Evolutionary conservation across 2,329 filamentous ascomycete genomes (phyloP), one percentile per base, ranked within the genome.

Genomic region (Penicillium brasilianum): DNA sequence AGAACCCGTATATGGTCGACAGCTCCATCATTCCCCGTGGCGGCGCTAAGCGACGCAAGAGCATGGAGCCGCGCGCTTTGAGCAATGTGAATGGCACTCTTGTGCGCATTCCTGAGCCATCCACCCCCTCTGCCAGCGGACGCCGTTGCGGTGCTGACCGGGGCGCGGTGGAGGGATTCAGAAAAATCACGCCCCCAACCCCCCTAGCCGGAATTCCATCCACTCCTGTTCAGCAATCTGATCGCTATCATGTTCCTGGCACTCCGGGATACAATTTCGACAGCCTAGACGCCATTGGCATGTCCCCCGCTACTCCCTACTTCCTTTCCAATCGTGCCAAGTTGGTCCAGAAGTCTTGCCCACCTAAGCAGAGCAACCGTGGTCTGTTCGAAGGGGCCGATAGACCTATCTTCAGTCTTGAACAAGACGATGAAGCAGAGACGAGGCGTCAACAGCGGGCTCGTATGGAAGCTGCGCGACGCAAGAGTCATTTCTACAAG

Each of bases 401-500:
- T 8, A 55, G 59, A 13, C 58, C 41, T 20, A 49, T 41, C 14
- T 53, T 57, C n/a, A 43, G 55, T 34, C 44, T 65, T 9, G 62
- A 63, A 22, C 60, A 65, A 10, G 70, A 66, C 1, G 64, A 66
- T 43, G 72, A 75, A 5, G 71, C 72, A 48, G 74, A 77, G 37
- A 62, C 69, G 1, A 74, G 74, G 43, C 73, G 76, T 22, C 72
- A 74, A 18, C 81, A 90, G 58, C 78, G 87, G 63, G 82, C 86
- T 76, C 82, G 87, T 51, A 78, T 93, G 62, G 87, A 91, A 82
- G 87, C 88, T 11, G 90, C 90, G 0, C 83, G 90, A 62, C 83
- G 91, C 62, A 92, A 91, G 84, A 94, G 89, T 71, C 74, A 92
- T 75, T 89, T 91, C 71, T 92, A 88, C 79, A 89, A 89, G 34